These are phyloP conservation scores for Harringtonia aguacate DNA, from an alignment of 2,329 filamentous ascomycete species.

Conservation along the genomic window DNA sequence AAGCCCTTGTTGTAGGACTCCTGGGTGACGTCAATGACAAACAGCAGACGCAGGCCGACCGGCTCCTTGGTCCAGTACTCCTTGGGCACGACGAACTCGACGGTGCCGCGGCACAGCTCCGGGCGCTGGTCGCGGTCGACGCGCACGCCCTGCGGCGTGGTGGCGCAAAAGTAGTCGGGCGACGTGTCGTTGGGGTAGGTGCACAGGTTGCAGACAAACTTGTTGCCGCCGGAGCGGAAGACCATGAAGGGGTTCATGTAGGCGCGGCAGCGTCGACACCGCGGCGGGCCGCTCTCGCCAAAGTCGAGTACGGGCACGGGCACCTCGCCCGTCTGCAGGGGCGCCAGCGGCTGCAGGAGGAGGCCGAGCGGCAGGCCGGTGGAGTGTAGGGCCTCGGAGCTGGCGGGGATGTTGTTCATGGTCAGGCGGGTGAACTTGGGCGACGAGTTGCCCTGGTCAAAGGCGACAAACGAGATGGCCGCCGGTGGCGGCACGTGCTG, in stretches of 20 bases:
- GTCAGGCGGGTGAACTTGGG: constrained; percentile 89
- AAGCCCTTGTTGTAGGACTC: constrained; percentile 88
- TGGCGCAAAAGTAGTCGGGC: constrained; percentile 85
- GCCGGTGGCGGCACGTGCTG: constrained; percentile 85
- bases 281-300: constrained; percentile 78
- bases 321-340: constrained; percentile 71
- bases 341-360: constrained; percentile 77
- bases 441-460: constrained; percentile 92
- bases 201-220: constrained; percentile 97
- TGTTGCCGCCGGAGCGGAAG: constrained; percentile 87
- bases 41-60: constrained; percentile 77
- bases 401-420: constrained; percentile 84
- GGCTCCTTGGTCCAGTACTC: constrained; percentile 98
- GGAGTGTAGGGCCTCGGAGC: constrained; percentile 64
- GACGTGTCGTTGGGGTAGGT: constrained; percentile 93
- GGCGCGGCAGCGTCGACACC: constrained; percentile 83
- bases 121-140: constrained; percentile 83
- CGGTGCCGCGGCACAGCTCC: constrained; percentile 82
- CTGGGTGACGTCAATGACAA: constrained; percentile 86
- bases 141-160: constrained; percentile 74
- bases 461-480: constrained; percentile 80
- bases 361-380: constrained; percentile 82
- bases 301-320: constrained; percentile 91
- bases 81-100: constrained; percentile 94
- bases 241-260: constrained; percentile 99